phyloP scores from a whole-genome alignment of 140 eudicot genomes.

The Stevia rebaudiana region DNA sequence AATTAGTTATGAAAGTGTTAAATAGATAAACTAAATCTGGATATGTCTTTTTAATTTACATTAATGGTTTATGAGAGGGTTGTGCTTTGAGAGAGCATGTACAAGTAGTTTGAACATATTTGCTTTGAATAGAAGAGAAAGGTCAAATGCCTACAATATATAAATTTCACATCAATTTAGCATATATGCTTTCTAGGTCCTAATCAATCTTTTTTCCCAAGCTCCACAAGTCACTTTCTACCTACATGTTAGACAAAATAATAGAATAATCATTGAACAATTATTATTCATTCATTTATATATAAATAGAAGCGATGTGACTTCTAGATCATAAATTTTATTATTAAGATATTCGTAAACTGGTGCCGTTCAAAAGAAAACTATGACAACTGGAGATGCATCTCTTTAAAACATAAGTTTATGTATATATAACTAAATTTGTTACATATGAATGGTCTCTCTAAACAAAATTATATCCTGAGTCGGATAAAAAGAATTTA shows the following conservation, averaged over 20 bases:
- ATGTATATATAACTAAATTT: neutral
- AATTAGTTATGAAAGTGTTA: neutral
- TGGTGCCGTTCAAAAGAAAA: too few relatives aligned
- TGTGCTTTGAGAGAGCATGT: neutral
- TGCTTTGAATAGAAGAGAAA: conserved; percentile 10
- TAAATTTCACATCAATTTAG: conserved; percentile 30
- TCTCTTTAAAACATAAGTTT: too few relatives aligned
- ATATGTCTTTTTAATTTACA: neutral
- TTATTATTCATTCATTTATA: conserved; percentile 10
- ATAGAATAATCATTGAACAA: conserved; percentile 25
- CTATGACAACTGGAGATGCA: neutral
- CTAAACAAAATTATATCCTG: neutral
- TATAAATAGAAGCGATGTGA: conserved; percentile 7
- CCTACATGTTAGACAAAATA: conserved; percentile 26
- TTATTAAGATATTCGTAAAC: too few relatives aligned
- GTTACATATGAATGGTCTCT: neutral
- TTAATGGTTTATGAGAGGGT: neutral
- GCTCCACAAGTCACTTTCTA: conserved; percentile 31
- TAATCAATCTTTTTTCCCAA: conserved; percentile 37
- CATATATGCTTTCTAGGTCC: conserved; percentile 33
- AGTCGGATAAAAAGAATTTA: too few relatives aligned
- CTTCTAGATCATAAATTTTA: neutral
- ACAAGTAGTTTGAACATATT: neutral
- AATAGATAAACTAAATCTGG: neutral
- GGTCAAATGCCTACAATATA: conserved; percentile 19